Evolutionary conservation across 2,329 filamentous ascomycete species (phyloP), one percentile per base, ranked within the genome.

Genomic region (Tolypocladium capitatum): DNA sequence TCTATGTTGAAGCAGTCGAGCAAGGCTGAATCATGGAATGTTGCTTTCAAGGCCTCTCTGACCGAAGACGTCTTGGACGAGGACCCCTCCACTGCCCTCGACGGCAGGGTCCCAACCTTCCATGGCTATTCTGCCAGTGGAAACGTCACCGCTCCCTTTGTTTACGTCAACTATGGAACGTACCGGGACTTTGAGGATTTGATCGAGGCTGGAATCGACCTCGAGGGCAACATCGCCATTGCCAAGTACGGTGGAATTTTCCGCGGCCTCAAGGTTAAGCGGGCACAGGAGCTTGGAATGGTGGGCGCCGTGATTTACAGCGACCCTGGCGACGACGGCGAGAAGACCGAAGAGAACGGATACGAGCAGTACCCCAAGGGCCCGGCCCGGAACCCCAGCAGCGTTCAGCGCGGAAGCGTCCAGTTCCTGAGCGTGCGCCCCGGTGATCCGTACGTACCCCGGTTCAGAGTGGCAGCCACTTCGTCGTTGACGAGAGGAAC

Each of bases 91-190:
- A 88, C 81, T 18, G 76, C 80, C 21, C 70, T 88, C 42, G 66
- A 76, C 10, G 76, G 89, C 57, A 74, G 87, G 30, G 76, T 97
- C 24, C 89, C 91, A 1, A 91, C 84, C 0, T 97, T 97, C 69
- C 91, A 97, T 60, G 92, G 91, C 46, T 97, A 96, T 65, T 94
- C 88, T 4, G 89, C 89, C 5, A 90, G 75, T 51, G 91, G 91
- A 28, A 94, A 97, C 63, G 91, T 94, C 43, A 96, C 91, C 0
- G 88, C 80, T 3, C 78, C 80, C 14, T 92, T 86, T 54, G 86
- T 95, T 31, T 97, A 84, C 59, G 88, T 86, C 62, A 96, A 96
- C 65, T 94, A 92, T 59, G 91, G 90, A 46, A 92, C 86, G 0
- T 94, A 83, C 60, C 69, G 76, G 53, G 91, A 97, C 61, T 97